A percentile compares a stretch with the other conserved stretches of the same genome.
Conservation (phyloP, 192 early-diverging fungal species). For the Backusella luteola region DNA sequence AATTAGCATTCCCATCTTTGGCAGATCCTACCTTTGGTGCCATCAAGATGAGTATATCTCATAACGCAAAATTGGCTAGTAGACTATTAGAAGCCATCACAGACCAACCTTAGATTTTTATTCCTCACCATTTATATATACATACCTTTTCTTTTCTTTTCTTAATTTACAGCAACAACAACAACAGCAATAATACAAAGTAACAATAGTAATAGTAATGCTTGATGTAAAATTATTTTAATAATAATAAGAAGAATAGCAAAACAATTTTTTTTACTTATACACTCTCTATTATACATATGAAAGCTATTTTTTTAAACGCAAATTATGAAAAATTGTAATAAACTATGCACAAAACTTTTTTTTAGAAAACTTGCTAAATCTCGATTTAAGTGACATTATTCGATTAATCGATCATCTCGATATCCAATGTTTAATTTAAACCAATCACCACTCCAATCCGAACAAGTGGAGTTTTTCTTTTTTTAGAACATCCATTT, state of each 20-base stretch:
- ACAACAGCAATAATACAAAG: neutral
- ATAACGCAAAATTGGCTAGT: conserved; percentile 14
- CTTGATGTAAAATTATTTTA: neutral
- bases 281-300: neutral
- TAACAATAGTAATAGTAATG: neutral
- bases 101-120: neutral
- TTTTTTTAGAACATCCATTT: too few species aligned
- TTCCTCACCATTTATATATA: neutral
- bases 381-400: neutral
- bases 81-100: conserved; percentile 21
- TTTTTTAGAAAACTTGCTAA: neutral
- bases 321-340: neutral
- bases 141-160: neutral
- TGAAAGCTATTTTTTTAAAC: neutral
- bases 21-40: conserved; percentile 25
- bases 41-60: conserved; percentile 8
- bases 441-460: too few species aligned
- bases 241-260: neutral
- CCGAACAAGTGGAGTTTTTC: too few species aligned
- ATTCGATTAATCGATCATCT: neutral
- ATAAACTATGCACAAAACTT: neutral
- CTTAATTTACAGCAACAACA: neutral
- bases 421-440: neutral
- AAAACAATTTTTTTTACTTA: neutral
- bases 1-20: conserved; percentile 36